Evolutionary conservation across 257 asterid genomes (phyloP), one percentile per base, ranked within the genome.

Genomic region (Solanum pennellii): DNA sequence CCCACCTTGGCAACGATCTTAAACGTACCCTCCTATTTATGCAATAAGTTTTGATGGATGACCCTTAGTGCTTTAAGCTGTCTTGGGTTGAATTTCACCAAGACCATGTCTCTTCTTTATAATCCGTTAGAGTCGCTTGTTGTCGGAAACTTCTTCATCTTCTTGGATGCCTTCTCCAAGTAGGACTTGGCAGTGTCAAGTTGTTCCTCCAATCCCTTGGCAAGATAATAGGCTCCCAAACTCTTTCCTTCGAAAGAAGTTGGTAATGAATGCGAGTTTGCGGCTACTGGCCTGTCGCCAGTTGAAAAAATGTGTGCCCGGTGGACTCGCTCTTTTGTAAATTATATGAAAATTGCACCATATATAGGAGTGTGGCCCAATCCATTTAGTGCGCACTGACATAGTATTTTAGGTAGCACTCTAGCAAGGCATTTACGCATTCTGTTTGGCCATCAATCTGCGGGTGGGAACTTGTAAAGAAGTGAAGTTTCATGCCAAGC

Each of bases 121-220:
- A 7, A 2, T 18, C 5, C 1, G 3, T 3, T 23, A 2, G n/a
- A 56, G 0, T 4, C 12, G 12, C 65, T 56, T 56, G 65, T 4
- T 4, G n/a, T 3, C 0, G 2, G 0, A 2, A 56, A 18, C 8
- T 56, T 18, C 9, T 7, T 56, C 12, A 56, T 18, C 2, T 56
- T 56, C 3, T 56, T 18, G n/a, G n/a, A 0, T 56, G 1, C 65
- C 11, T 56, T 56, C 4, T 56, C n/a, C 65, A 56, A 18, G 2
- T 56, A 56, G 62, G 62, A 18, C 62, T 56, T 56, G n/a, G n/a
- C 0, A 56, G 62, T 18, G n/a, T 56, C n/a, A 9, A 56, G 11
- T 0, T 18, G n/a, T 18, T 18, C n/a, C 11, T 56, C n/a, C n/a
- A 0, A 56, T 56, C 5, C 11, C 0, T 18, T 56, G 10, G n/a